These are phyloP conservation scores for Amorphotheca resinae DNA, from an alignment of 495 filamentous ascomycete species.

Conservation along the genomic window DNA sequence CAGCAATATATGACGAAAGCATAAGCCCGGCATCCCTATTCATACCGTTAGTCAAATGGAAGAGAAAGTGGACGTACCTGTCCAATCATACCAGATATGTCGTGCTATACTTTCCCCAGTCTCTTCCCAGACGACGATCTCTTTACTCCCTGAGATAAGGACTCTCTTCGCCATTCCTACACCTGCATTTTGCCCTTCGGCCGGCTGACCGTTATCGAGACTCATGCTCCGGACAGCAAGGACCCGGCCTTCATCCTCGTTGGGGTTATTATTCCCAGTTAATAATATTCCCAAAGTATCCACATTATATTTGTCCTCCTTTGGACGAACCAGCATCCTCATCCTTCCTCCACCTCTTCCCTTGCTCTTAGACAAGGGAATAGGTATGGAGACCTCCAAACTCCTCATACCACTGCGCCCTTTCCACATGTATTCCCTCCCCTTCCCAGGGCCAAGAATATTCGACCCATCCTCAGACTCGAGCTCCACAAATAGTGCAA, in stretches of 20 bases:
- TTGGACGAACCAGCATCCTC: constrained; percentile 14
- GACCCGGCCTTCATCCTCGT: constrained; percentile 4
- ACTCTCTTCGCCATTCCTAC: constrained; percentile 12
- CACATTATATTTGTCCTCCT: constrained; percentile 2
- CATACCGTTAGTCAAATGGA: constrained; percentile 9
- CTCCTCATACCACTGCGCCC: constrained; percentile 17
- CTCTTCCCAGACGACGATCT: constrained; percentile 59
- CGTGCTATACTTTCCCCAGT: constrained; percentile 90
- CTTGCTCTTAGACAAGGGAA: constrained; percentile 1
- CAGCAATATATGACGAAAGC: constrained; percentile 33
- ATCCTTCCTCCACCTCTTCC: neutral
- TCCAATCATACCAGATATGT: constrained; percentile 71
- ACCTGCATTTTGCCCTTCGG: neutral
- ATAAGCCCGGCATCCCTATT: constrained; percentile 58
- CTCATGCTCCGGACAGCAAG: constrained; percentile 15
- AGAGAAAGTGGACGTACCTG: constrained; percentile 12
- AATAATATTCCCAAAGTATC: constrained; percentile 42
- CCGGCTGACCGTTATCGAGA: neutral
- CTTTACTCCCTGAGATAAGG: neutral
- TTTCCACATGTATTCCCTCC: constrained; percentile 35
- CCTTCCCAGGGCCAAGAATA: constrained; percentile 32
- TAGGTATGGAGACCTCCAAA: constrained; percentile 10
- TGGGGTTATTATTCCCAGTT: constrained; percentile 15
- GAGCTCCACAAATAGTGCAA: constrained; percentile 34
- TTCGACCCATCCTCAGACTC: constrained; percentile 27